Base-by-base conservation (phyloP, 192 early-diverging fungal species). In the Dissophora ornata region DNA sequence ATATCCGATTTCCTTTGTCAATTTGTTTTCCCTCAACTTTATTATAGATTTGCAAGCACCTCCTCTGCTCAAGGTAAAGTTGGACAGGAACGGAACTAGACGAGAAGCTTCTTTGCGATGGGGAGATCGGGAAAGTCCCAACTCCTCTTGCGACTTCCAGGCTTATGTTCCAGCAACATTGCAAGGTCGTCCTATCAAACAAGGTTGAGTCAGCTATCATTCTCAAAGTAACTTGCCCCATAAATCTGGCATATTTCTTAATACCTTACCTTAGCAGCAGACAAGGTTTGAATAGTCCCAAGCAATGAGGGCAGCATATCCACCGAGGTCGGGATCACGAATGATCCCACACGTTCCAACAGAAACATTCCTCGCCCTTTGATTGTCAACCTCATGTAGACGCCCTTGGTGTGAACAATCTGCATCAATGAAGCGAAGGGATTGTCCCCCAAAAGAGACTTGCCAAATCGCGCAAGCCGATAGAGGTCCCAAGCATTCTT, bases 301-400 rank as follows among this genome's bases (percentile, higher is more conserved):
- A 38, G 60, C 25, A 62, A 45, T 36, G 60, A 48, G 2, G 60
- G 60, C 16, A 62, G 11, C 33, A 48, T 62, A n/a, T 50, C 60
- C 24, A 51, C 33, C 24, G 48, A 38, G n/a, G 48, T 50, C 4
- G 60, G 60, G 25, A 62, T 62, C 32, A 50, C 60, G 34, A 62
- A 50, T 38, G 45, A 18, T 30, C 60, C 60, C 34, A 62, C 48
- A 7, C 60, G 48, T 49, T 64, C 44, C 61, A 62, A 62, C 15
- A 62, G 44, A 52, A 50, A 62, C 49, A 52, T 52, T 29, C 61
- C 61, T 32, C 62, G 50, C 9, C 34, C 62, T 7, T 64, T 64
- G 21, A 64, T 41, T 11, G 28, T 54, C 33, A 64, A 44, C 28
- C 29, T 54, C 50, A 64, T 41, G 48, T 45, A 65, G 19, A 29